A percentile compares a stretch with the other conserved stretches of the same genome.
Evolutionary conservation across 2,329 filamentous ascomycete genomes (phyloP).

Genomic region (Fusarium hostae): DNA sequence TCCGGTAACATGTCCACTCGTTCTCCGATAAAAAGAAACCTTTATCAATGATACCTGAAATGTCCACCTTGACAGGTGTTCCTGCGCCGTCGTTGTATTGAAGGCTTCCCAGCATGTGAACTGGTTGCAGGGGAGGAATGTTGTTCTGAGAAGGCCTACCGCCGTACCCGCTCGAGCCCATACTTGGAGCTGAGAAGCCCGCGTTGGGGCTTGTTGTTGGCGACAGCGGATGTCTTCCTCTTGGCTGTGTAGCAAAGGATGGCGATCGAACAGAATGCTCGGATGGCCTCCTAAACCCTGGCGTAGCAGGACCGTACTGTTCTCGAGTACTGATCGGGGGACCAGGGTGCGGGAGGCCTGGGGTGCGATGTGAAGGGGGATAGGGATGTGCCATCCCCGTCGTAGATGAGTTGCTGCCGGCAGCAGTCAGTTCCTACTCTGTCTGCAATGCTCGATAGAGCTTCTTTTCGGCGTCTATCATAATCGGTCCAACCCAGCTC

Average conservation of each 20-base stretch:
- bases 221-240: conserved; percentile 65
- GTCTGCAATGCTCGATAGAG: conserved; percentile 7
- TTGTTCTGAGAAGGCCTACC: conserved; percentile 47
- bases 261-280: conserved; percentile 64
- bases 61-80: conserved; percentile 73
- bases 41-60: conserved; percentile 85
- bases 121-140: conserved; percentile 64
- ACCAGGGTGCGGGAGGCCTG: conserved; percentile 63
- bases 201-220: conserved; percentile 62
- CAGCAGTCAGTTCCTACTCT: conserved; percentile 36
- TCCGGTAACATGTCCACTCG: conserved; percentile 91
- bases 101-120: conserved; percentile 68
- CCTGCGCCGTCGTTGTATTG: conserved; percentile 63
- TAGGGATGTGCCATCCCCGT: conserved; percentile 69
- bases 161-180: conserved; percentile 59
- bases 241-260: conserved; percentile 57
- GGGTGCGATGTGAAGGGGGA: conserved; percentile 54
- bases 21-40: conserved; percentile 85
- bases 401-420: conserved; percentile 59
- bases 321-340: conserved; percentile 63
- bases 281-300: conserved; percentile 60
- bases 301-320: conserved; percentile 63
- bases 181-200: conserved; percentile 59
- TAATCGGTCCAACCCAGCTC: conserved; percentile 12
- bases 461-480: conserved; percentile 6